Percentiles rank a stretch among this genome's conserved stretches.
Evolutionary conservation across 1,284 basidiomycete genomes (phyloP).

Genomic region (Moesziomyces parantarcticus): DNA sequence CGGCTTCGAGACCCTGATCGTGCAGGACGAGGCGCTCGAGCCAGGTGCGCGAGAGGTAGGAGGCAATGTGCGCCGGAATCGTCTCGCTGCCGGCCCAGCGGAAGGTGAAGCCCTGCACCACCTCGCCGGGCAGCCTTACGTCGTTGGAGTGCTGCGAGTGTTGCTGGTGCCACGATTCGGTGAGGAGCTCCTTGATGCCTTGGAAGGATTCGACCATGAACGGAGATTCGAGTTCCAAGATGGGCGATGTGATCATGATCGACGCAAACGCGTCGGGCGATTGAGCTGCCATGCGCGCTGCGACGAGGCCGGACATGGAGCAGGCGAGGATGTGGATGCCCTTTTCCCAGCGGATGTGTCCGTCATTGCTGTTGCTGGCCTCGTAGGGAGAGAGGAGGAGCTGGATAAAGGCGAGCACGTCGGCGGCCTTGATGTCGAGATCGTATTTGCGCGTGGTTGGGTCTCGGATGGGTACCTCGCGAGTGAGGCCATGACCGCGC

Average conservation of each 20-base stretch:
- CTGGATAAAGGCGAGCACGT: constrained; percentile 7
- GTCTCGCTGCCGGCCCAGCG: constrained; percentile 26
- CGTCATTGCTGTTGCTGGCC: neutral
- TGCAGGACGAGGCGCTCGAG: constrained; percentile 16
- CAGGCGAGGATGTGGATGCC: constrained; percentile 24
- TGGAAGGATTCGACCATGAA: constrained; percentile 34
- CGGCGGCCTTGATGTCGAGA: constrained; percentile 24
- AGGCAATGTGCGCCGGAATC: constrained; percentile 18
- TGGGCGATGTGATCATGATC: constrained; percentile 23
- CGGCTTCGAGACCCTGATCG: constrained; percentile 7
- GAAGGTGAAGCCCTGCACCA: constrained; percentile 24
- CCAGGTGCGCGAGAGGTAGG: constrained; percentile 19
- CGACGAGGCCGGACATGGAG: constrained; percentile 22
- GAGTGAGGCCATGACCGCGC: constrained; percentile 18
- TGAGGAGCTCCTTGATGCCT: constrained; percentile 23
- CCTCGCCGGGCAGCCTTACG: constrained; percentile 18
- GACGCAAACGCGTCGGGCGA: constrained; percentile 6
- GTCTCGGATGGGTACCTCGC: constrained; percentile 11
- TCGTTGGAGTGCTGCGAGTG: constrained; percentile 1
- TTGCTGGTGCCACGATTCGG: constrained; percentile 5
- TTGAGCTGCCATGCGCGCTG: constrained; percentile 11
- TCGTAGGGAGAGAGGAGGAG: neutral
- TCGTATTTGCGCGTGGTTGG: constrained; percentile 11
- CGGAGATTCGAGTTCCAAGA: constrained; percentile 9
- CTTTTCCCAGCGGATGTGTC: neutral